phyloP scores from a whole-genome alignment of 1,284 basidiomycete species.

The Trichosporon asahii region DNA sequence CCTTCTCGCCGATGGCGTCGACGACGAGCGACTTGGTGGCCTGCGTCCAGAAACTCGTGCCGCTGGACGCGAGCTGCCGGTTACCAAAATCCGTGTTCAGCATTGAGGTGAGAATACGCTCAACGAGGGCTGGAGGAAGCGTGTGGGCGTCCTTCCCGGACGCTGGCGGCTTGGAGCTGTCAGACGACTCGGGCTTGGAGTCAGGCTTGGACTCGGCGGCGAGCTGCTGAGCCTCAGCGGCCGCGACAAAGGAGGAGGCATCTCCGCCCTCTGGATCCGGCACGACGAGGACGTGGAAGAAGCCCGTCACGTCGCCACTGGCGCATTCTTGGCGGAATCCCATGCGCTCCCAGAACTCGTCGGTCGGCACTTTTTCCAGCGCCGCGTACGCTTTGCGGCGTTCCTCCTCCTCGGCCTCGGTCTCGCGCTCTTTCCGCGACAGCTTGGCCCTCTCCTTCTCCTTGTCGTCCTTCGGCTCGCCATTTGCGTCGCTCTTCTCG shows the following conservation, averaged over 20 bases:
- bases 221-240: neutral
- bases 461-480: neutral
- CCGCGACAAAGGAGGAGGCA: neutral
- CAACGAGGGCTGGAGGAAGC: conserved; percentile 62
- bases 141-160: neutral
- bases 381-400: conserved; percentile 48
- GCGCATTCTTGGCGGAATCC: conserved; percentile 89
- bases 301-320: conserved; percentile 77
- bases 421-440: conserved; percentile 39
- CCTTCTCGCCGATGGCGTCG: conserved; percentile 40
- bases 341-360: conserved; percentile 93
- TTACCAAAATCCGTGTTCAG: conserved; percentile 75
- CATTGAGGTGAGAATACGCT: conserved; percentile 65
- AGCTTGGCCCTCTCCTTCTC: neutral
- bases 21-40: conserved; percentile 54
- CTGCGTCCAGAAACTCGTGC: conserved; percentile 66
- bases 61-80: conserved; percentile 61
- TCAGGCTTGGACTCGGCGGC: neutral
- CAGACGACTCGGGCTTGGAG: no score
- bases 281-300: conserved; percentile 60
- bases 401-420: conserved; percentile 49
- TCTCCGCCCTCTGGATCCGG: neutral
- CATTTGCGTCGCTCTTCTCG: neutral
- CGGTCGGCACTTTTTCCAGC: conserved; percentile 52
- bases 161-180: neutral